phyloP scores from a whole-genome alignment of 202 grass and related monocot genomes.

The Schoenoplectus tabernaemontani region DNA sequence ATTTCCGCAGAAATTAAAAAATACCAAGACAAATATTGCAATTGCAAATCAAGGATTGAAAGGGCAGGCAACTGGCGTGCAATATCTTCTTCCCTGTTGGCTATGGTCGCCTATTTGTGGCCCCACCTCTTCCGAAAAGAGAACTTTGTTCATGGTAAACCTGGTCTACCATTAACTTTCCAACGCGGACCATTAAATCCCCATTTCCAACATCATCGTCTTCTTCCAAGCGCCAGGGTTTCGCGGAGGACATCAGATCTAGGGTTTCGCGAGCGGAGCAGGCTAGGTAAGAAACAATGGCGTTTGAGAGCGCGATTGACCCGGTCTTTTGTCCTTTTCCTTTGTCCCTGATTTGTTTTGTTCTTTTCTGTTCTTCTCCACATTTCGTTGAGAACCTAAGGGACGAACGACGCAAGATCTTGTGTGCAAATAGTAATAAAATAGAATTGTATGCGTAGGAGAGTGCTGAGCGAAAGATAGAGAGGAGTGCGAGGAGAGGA shows the following conservation, averaged over 20 bases:
- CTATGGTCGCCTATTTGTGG: too few relatives aligned
- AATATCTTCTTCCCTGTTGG: too few relatives aligned
- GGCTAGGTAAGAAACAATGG: conserved; percentile 20
- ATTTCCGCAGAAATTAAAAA: too few relatives aligned
- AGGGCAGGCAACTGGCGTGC: too few relatives aligned
- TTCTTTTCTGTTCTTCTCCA: conserved; percentile 16
- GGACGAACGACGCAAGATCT: conserved; percentile 3
- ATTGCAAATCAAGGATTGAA: too few relatives aligned
- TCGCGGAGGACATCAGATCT: conserved; percentile 15
- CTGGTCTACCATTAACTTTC: neutral
- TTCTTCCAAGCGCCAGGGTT: neutral
- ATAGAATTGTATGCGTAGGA: conserved; percentile 19
- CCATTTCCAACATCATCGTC: neutral
- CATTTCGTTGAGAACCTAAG: conserved; percentile 9
- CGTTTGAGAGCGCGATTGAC: conserved; percentile 11
- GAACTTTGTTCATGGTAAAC: neutral
- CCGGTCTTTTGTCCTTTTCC: neutral
- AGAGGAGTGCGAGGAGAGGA: conserved; percentile 11
- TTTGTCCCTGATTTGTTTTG: neutral
- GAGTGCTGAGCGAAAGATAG: conserved; percentile 19
- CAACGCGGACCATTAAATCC: neutral
- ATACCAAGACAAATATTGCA: too few relatives aligned
- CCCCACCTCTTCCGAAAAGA: too few relatives aligned
- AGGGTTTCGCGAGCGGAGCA: conserved; percentile 7
- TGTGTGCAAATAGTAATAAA: conserved; percentile 12